Evolutionary conservation across 768 basidiomycete species (phyloP), one percentile per base, ranked within the genome.

Genomic region (Neoboletus brunneissimus): DNA sequence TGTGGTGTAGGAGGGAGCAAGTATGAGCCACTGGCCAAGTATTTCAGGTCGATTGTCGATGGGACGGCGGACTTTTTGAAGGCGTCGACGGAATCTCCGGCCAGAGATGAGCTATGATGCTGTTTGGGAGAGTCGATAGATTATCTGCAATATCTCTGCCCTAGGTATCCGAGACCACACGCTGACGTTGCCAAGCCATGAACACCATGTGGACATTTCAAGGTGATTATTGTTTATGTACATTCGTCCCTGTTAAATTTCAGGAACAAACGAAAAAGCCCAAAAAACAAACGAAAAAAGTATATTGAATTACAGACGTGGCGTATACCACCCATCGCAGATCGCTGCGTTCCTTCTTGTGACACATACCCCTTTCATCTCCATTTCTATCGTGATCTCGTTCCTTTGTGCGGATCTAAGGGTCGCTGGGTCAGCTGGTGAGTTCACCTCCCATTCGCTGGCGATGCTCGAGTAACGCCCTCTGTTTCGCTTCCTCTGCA

Each of bases 1-100:
- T 41, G 12, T 40, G 43, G 15, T 38, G 8, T 63, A 88, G 92
- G 91, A 41, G 70, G 78, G 35, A 79, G 78, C 64, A 95, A 95
- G 73, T 79, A 84, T 59, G 88, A 92, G 51, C 79, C 87, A 3
- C 75, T 96, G 40, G 80, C 80, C 57, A 83, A 85, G 63, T 90
- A 87, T 75, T 86, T 88, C 68, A 85, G 82, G 61, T 83, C 85
- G 0, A 76, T 91, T 35, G 64, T 88, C 18, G 85, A 88, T 56
- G 89, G 88, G 51, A 82, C 85, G 4, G 83, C 76, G 3, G 81
- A 88, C 61, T 76, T 89, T 51, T 71, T 55, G 44, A 72, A 16
- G 67, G 67, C 20, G 57, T 73, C 56, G 77, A 77, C 58, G 73
- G 77, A 65, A 61, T 73, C 62, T 71, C 77, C 38, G 16, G 55